These are phyloP conservation scores for Kluyveromyces sp. DNA, from an alignment of 1,139 yeast species.

Conservation along the genomic window DNA sequence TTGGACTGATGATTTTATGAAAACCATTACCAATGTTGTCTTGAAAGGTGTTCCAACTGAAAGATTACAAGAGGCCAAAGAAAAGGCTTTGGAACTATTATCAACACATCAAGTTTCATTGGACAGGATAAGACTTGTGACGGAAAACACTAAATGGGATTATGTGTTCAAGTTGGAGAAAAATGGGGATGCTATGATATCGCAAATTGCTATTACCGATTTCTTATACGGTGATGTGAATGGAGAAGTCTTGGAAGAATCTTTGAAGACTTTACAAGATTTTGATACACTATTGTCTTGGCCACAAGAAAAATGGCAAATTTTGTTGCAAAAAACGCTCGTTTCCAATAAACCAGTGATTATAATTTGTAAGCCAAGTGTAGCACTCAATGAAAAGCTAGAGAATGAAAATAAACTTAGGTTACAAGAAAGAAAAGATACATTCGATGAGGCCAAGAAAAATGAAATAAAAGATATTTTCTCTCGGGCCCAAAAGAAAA, in stretches of 20 bases:
- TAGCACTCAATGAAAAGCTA: constrained; percentile 44
- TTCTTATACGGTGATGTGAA: constrained; percentile 65
- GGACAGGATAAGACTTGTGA: constrained; percentile 53
- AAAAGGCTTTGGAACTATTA: constrained; percentile 44
- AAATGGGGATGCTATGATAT: constrained; percentile 47
- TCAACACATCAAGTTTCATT: constrained; percentile 56
- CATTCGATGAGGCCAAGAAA: constrained; percentile 58
- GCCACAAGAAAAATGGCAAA: constrained; percentile 63
- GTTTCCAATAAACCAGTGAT: constrained; percentile 63
- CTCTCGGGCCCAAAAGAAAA: constrained; percentile 54
- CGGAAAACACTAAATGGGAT: constrained; percentile 58
- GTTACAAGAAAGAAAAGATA: constrained; percentile 40
- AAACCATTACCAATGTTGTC: constrained; percentile 50
- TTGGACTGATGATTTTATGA: constrained; percentile 62
- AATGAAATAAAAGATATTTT: constrained; percentile 42
- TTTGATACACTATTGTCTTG: constrained; percentile 55
- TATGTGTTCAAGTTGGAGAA: constrained; percentile 61
- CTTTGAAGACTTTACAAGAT: constrained; percentile 50
- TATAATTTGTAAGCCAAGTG: constrained; percentile 72
- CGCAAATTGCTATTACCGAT: constrained; percentile 65
- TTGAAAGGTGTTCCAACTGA: constrained; percentile 74
- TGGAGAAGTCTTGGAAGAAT: constrained; percentile 49
- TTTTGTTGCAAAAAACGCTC: constrained; percentile 44
- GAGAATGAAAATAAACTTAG: constrained; percentile 47
- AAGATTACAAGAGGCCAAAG: constrained; percentile 45